A percentile compares a stretch with the other conserved stretches of the same genome.
Conservation (phyloP, 2,329 filamentous ascomycete genomes). For the Penicillium concentricum region DNA sequence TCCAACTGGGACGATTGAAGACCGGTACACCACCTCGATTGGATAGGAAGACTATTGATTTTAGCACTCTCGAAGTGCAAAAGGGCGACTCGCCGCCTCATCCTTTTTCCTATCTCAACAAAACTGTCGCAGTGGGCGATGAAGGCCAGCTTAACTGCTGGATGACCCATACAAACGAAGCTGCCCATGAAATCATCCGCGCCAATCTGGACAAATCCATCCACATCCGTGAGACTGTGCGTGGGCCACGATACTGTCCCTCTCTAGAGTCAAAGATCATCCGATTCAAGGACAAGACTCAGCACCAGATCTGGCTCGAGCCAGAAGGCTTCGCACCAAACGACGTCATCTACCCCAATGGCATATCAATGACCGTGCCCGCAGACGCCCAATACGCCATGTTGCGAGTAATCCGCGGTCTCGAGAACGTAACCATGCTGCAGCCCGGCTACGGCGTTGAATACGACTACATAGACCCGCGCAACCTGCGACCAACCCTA, state of each 20-base stretch:
- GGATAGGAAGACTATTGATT: slow-evolving; percentile 79
- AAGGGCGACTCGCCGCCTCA: slow-evolving; percentile 78
- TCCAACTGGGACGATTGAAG: slow-evolving; percentile 85
- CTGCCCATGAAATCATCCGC: slow-evolving; percentile 78
- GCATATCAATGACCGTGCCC: slow-evolving; percentile 94
- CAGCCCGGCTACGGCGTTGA: slow-evolving; percentile 97
- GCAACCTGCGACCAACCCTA: slow-evolving; percentile 79
- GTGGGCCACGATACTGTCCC: slow-evolving; percentile 91
- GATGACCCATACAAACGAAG: slow-evolving; percentile 81
- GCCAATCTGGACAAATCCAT: slow-evolving; percentile 93
- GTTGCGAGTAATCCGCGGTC: slow-evolving; percentile 80
- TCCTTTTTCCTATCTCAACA: slow-evolving; percentile 90
- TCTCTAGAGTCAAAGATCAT: slow-evolving; percentile 94
- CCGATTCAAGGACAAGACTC: slow-evolving; percentile 74
- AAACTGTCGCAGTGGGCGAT: slow-evolving; percentile 65
- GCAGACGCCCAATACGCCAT: slow-evolving; percentile 80
- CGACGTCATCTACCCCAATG: slow-evolving; percentile 91
- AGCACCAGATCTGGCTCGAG: slow-evolving; percentile 93
- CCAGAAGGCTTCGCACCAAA: slow-evolving; percentile 85
- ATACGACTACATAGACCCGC: slow-evolving; percentile 96
- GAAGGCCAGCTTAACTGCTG: slow-evolving; percentile 81
- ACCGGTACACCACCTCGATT: slow-evolving; percentile 92
- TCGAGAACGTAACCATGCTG: slow-evolving; percentile 87
- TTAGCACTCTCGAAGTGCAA: slow-evolving; percentile 67
- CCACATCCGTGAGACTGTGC: slow-evolving; percentile 92